Evolutionary conservation across 306 rosid species (phyloP), one percentile per base, ranked within the genome.

Genomic region (Abrus precatorius): DNA sequence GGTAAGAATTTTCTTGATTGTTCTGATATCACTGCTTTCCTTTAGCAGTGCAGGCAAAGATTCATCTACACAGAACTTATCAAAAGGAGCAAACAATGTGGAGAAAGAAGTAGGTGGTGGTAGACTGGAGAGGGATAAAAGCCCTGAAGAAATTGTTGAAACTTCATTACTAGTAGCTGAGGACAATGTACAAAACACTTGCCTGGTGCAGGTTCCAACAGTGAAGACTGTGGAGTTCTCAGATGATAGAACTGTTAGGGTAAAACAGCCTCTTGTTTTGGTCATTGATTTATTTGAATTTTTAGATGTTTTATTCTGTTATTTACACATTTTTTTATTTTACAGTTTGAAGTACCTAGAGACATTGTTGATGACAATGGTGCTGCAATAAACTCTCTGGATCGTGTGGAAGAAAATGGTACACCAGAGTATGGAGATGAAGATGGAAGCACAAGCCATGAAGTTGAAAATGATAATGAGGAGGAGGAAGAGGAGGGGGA

Each of bases 221-320:
- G 74, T 48, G 38, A 82, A 87, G 79, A 78, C 74, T n/a, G 83
- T 80, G 67, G 90, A 84, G 63, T 29, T 74, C 44, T 65, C 87
- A 8, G 89, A 88, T 40, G 88, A 92, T 43, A 84, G 83, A 83
- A 90, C 82, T 76, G 90, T 91, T 69, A 82, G 88, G 93, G 98
- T 94, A 90, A 85, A 14, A 73, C 50, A 29, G 2, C 61, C 59
- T 55, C 59, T 55, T 83, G 57, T 12, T 79, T 66, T 49, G 56
- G 59, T 64, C 5, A 61, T 52, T 65, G 66, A 63, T 76, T 85
- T 65, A 14, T 30, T 59, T 8, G 70, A 56, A 30, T 52, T 57
- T 44, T 27, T 45, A n/a, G 44, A 27, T 67, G 64, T 67, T n/a
- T 3, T 61, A 52, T 65, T 62, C 2, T 14, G 50, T 43, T 44